Percentiles rank a stretch among this genome's conserved stretches.
phyloP scores from a whole-genome alignment of 225 moss, liverwort and hornwort species.

The Physcomitrium patens region DNA sequence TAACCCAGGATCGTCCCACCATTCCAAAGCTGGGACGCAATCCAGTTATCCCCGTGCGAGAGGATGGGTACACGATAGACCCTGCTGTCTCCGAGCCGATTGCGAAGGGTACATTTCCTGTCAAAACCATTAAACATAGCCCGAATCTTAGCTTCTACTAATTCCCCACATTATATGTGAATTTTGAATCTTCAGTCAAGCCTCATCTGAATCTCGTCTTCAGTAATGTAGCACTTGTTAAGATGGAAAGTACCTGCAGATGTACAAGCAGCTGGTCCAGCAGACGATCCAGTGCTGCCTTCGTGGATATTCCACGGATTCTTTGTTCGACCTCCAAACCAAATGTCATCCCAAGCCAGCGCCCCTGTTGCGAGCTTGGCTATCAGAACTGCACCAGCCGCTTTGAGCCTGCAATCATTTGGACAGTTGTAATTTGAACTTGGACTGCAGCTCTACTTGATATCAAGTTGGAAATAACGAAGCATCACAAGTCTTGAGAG shows the following conservation, averaged over 20 bases:
- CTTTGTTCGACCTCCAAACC: conserved; percentile 70
- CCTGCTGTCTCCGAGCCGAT: conserved; percentile 73
- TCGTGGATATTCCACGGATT: conserved; percentile 77
- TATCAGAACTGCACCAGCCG: conserved; percentile 64
- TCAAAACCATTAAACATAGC: background rate
- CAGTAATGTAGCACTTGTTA: background rate
- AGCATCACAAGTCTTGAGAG: background rate
- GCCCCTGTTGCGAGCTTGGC: conserved; percentile 66
- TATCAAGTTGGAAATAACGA: too few relatives aligned
- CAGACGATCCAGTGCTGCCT: conserved; percentile 61
- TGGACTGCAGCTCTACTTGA: too few relatives aligned
- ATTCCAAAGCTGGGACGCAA: conserved; percentile 73
- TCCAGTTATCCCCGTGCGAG: conserved; percentile 64
- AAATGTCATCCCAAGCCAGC: conserved; percentile 63
- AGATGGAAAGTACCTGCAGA: conserved; percentile 52
- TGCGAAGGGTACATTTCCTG: conserved; percentile 71
- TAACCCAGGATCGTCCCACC: conserved; percentile 73
- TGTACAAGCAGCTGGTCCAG: conserved; percentile 63
- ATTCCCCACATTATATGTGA: background rate
- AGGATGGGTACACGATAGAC: conserved; percentile 59
- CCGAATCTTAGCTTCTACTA: too few relatives aligned
- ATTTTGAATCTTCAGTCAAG: too few relatives aligned
- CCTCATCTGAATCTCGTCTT: background rate
- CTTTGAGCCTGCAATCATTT: conserved; percentile 48
- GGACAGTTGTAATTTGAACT: background rate